These are phyloP conservation scores for Breviolum minutum DNA, from an alignment of 73 alveolate species.

Conservation along the genomic window DNA sequence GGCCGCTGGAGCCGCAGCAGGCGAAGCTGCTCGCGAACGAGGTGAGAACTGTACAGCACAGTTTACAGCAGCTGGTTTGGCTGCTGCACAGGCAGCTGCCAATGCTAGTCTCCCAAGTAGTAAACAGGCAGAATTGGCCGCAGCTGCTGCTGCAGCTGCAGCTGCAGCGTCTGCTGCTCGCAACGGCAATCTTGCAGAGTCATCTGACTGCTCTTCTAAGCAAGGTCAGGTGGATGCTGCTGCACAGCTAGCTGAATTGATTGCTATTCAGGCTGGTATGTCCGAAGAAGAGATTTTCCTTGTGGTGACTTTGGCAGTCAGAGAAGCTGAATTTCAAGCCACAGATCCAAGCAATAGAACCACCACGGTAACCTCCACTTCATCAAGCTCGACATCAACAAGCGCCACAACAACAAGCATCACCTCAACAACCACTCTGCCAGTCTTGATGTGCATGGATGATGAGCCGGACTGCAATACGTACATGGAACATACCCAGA, in stretches of 20 bases:
- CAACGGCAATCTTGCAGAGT: neutral
- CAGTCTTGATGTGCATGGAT: neutral
- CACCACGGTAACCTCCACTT: neutral
- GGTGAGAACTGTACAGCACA: constrained; percentile 15
- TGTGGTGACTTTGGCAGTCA: neutral
- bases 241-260: neutral
- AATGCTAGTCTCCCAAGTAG: neutral
- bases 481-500: neutral
- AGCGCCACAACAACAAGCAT: neutral
- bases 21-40: constrained; percentile 21
- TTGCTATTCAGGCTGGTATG: neutral
- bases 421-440: neutral
- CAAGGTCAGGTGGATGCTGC: constrained; percentile 34
- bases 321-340: neutral
- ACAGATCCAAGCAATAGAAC: constrained; percentile 38
- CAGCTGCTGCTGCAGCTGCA: constrained; percentile 17
- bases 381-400: neutral
- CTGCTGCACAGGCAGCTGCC: constrained; percentile 36
- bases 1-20: constrained; percentile 19
- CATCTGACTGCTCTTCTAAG: neutral
- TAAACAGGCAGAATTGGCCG: constrained; percentile 7
- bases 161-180: neutral
- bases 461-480: neutral
- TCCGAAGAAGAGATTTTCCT: neutral
- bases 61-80: constrained; percentile 15